These are phyloP conservation scores for Lachancea fermentati DNA, from an alignment of 805 yeast genomes.

Conservation along the genomic window DNA sequence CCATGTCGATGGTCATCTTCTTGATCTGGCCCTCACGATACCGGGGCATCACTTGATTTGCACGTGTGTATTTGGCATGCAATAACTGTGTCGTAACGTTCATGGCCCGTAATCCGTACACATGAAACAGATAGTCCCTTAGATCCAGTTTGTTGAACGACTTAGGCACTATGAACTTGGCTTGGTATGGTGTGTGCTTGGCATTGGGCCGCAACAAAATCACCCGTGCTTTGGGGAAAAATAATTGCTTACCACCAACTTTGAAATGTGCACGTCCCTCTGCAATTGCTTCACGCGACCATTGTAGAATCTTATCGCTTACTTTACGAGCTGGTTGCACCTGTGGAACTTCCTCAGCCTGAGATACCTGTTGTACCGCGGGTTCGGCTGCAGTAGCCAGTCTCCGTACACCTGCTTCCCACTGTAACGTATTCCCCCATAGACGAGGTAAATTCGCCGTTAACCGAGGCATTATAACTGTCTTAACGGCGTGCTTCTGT, in stretches of 20 bases:
- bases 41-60: slow-evolving; percentile 56
- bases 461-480: slow-evolving; percentile 23
- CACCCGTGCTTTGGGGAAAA: slow-evolving; percentile 81
- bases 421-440: neutral
- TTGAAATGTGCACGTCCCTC: slow-evolving; percentile 72
- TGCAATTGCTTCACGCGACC: slow-evolving; percentile 46
- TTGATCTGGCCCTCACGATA: slow-evolving; percentile 75
- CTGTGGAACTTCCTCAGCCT: too few species aligned
- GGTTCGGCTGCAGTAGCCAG: slow-evolving; percentile 28
- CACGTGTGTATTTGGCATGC: slow-evolving; percentile 64
- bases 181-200: slow-evolving; percentile 96
- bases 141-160: slow-evolving; percentile 90
- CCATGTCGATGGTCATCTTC: slow-evolving; percentile 96
- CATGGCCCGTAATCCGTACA: slow-evolving; percentile 86
- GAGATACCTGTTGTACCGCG: slow-evolving; percentile 1
- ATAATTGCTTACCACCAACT: slow-evolving; percentile 70
- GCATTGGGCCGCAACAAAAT: slow-evolving; percentile 85
- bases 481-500: neutral
- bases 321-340: slow-evolving; percentile 7
- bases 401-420: slow-evolving; percentile 16
- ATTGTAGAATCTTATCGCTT: slow-evolving; percentile 28
- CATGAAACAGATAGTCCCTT: slow-evolving; percentile 85
- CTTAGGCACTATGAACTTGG: slow-evolving; percentile 90
- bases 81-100: slow-evolving; percentile 81
- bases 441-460: slow-evolving; percentile 7